Percentiles rank a stretch among this genome's conserved stretches.
Conservation (phyloP, 2,329 filamentous ascomycete species). For the Fusarium subglutinans region DNA sequence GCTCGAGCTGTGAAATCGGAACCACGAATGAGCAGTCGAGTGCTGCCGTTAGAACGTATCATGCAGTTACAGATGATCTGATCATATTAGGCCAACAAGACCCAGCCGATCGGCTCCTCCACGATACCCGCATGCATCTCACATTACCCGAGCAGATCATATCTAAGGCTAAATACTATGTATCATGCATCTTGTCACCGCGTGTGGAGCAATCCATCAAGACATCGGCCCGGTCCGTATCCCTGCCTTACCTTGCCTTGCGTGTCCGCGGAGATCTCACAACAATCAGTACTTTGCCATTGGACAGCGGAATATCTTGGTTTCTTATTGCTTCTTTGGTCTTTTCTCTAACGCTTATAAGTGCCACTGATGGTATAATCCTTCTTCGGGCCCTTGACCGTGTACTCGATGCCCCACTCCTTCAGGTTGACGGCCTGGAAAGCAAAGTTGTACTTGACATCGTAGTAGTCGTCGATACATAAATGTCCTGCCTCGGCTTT, state of each 20-base stretch:
- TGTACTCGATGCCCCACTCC: constrained; percentile 70
- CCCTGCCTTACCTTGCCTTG: not conserved
- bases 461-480: constrained; percentile 77
- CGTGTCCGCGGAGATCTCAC: not conserved
- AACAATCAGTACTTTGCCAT: not conserved
- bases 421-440: constrained; percentile 66
- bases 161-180: not conserved
- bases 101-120: not conserved
- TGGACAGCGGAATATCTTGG: not conserved
- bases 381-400: constrained; percentile 76
- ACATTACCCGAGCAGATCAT: not conserved
- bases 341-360: constrained; percentile 54
- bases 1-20: not conserved
- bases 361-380: constrained; percentile 70
- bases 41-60: not conserved
- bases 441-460: constrained; percentile 73
- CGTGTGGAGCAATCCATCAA: constrained; percentile 4
- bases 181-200: not conserved
- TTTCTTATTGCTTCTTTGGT: not conserved
- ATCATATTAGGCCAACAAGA: not conserved
- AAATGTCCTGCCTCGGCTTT: constrained; percentile 73
- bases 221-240: constrained; percentile 4
- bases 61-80: constrained; percentile 6
- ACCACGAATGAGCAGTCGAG: not conserved
- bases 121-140: constrained; percentile 2